Conservation (phyloP, 306 rosid species). For the Begonia loranthoides region DNA sequence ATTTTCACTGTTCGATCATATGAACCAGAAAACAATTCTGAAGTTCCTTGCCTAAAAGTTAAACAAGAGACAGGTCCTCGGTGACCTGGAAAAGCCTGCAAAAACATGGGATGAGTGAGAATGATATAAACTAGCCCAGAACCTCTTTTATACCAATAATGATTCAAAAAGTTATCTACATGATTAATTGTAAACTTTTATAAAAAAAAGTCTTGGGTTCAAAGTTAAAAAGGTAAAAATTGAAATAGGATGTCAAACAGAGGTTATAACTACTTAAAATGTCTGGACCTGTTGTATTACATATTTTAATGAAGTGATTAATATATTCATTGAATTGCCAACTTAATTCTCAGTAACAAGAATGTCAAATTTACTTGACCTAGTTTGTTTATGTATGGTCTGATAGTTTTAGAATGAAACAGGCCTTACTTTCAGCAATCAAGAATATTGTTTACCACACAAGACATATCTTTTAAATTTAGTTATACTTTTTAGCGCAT, state of each 20-base stretch:
- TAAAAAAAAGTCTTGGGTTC: no score
- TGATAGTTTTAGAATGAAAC: no score
- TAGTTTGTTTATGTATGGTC: no score
- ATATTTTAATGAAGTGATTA: no score
- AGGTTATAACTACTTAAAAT: not conserved
- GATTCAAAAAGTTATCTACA: no score
- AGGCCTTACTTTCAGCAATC: not conserved
- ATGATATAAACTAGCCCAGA: conserved; percentile 6
- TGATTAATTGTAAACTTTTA: no score
- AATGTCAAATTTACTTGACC: no score
- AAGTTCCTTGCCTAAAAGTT: conserved; percentile 78
- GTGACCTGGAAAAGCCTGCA: conserved; percentile 94
- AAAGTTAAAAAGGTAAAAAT: not conserved
- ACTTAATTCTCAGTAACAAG: no score
- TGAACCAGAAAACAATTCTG: conserved; percentile 94
- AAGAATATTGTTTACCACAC: not conserved
- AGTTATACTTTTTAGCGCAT: no score
- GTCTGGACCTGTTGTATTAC: no score
- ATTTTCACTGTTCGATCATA: conserved; percentile 81
- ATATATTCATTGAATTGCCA: no score
- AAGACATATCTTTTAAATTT: no score
- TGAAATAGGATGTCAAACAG: not conserved
- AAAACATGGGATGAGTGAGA: conserved; percentile 9
- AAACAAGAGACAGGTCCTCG: conserved; percentile 75
- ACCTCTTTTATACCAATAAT: not conserved